Evolutionary conservation across 75 land plant genomes (phyloP).

Genomic region (Adiantum capillusveneris): DNA sequence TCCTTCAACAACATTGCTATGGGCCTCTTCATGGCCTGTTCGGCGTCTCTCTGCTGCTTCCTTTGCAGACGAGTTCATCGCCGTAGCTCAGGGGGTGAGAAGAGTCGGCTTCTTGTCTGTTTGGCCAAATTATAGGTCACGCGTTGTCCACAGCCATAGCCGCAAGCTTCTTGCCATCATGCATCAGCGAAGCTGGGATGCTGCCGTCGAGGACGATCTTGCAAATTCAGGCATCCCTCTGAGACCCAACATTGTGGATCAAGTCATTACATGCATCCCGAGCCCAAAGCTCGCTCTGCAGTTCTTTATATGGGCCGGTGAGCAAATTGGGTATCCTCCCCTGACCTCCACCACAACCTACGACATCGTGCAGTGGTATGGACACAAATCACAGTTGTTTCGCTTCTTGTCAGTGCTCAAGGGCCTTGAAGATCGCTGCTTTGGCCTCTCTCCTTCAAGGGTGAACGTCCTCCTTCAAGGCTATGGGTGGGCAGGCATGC

Average conservation of each 20-base stretch:
- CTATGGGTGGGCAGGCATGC: slow-evolving; percentile 8
- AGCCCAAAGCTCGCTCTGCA: slow-evolving; percentile 2
- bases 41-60: no score
- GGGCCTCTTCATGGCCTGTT: no score
- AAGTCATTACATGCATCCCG: slow-evolving; percentile 4
- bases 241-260: background rate
- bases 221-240: background rate
- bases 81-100: no score
- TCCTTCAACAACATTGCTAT: no score
- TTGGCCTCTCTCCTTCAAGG: background rate
- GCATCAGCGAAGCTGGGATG: slow-evolving; percentile 3
- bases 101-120: no score
- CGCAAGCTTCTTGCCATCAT: background rate
- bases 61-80: no score
- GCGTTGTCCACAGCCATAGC: background rate
- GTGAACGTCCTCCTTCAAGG: slow-evolving; percentile 1
- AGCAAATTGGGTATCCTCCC: slow-evolving; percentile 1
- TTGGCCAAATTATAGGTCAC: background rate
- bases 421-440: background rate
- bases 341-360: background rate
- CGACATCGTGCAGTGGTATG: background rate
- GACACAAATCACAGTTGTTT: background rate
- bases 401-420: background rate
- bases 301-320: slow-evolving; percentile 5
- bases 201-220: background rate